These are phyloP conservation scores for Salix udensis DNA, from an alignment of 345 rosid genomes.

Conservation along the genomic window DNA sequence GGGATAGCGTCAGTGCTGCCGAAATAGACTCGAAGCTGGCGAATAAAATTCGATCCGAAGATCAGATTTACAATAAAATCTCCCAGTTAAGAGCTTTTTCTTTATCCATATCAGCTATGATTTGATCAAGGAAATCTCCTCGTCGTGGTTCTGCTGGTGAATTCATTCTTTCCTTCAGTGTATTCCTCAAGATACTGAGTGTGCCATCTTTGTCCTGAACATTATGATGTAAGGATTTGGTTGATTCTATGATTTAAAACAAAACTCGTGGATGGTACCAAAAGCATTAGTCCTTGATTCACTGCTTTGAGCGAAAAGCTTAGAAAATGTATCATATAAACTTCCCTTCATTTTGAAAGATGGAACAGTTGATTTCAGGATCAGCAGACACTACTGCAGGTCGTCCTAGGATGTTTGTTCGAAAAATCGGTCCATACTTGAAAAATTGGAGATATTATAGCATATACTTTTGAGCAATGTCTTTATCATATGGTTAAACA, in stretches of 20 bases:
- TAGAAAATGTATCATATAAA: no score
- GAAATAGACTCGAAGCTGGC: slow-evolving; percentile 22
- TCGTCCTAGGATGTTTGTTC: no score
- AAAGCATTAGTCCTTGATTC: no score
- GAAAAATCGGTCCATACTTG: no score
- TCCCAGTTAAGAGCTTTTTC: slow-evolving; percentile 29
- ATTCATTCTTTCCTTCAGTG: slow-evolving; percentile 11
- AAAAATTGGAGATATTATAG: no score
- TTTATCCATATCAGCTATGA: slow-evolving; percentile 18
- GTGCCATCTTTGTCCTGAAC: slow-evolving; percentile 14
- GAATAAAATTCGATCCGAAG: slow-evolving; percentile 12
- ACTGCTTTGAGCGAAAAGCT: no score
- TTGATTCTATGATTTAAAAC: not conserved
- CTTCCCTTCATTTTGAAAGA: no score
- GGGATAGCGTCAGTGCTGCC: slow-evolving; percentile 1
- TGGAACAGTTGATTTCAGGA: no score
- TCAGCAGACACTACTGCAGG: no score
- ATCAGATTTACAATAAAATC: slow-evolving; percentile 17
- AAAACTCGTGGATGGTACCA: no score
- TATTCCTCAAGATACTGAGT: not conserved
- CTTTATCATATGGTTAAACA: no score
- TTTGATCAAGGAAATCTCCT: slow-evolving; percentile 23
- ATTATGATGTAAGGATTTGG: not conserved
- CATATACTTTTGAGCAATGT: no score
- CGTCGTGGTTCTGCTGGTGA: slow-evolving; percentile 1